Conservation (phyloP, 176 grass and related monocot species). For the Oryza glumipatula region DNA sequence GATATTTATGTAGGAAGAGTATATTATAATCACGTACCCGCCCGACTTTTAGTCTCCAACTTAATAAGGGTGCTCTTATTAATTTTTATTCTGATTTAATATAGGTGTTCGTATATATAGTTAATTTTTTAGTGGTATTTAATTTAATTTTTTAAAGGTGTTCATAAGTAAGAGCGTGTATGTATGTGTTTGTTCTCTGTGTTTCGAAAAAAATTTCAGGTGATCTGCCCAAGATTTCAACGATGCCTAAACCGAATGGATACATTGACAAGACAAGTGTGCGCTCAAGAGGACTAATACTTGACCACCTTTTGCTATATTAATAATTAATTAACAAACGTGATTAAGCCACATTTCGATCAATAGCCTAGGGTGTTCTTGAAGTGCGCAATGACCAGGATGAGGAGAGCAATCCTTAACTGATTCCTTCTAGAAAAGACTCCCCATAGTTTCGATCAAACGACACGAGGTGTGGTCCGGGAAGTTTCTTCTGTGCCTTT, state of each 20-base stretch:
- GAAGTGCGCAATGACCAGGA: not conserved
- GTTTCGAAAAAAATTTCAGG: too few species aligned
- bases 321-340: not conserved
- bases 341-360: not conserved
- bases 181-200: too few species aligned
- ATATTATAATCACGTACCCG: too few species aligned
- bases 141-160: too few species aligned
- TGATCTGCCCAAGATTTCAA: not conserved
- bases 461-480: not conserved
- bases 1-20: too few species aligned
- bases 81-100: too few species aligned
- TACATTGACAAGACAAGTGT: not conserved
- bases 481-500: not conserved
- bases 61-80: too few species aligned
- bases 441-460: not conserved
- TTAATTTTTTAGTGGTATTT: too few species aligned
- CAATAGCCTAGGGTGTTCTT: not conserved
- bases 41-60: too few species aligned
- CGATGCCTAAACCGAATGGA: not conserved
- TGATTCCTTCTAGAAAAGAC: not conserved
- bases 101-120: too few species aligned
- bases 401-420: not conserved
- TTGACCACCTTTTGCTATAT: not conserved
- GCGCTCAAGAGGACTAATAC: not conserved
- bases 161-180: too few species aligned